Conservation (phyloP, 306 rosid species). For the Rosa multiflora region DNA sequence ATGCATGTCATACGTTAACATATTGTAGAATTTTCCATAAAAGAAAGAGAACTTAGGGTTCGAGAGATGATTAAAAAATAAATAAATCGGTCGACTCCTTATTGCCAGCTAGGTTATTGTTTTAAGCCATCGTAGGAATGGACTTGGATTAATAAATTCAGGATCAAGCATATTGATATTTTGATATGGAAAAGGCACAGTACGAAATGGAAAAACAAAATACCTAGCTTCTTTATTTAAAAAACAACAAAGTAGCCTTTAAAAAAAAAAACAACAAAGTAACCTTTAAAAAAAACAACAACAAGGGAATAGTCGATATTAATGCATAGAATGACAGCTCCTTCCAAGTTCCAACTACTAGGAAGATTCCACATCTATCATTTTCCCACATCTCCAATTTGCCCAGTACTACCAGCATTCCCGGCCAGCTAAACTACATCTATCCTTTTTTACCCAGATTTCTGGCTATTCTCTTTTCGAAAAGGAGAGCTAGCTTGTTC, state of each 20-base stretch:
- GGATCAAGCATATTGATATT: not conserved
- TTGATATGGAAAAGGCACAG: not conserved
- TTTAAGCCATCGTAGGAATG: too few species aligned
- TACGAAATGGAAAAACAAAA: not conserved
- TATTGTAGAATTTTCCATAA: too few species aligned
- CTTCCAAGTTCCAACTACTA: conserved; percentile 7
- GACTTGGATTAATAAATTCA: too few species aligned
- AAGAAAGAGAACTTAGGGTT: too few species aligned
- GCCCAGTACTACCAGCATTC: not conserved
- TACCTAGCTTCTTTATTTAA: not conserved
- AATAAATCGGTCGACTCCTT: too few species aligned
- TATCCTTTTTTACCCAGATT: not conserved
- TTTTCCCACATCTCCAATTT: conserved; percentile 4
- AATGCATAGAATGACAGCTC: not conserved
- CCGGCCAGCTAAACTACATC: not conserved
- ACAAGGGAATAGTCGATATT: not conserved
- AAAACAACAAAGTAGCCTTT: not conserved
- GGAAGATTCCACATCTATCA: conserved; percentile 24
- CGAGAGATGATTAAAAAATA: too few species aligned
- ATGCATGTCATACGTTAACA: too few species aligned
- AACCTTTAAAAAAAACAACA: not conserved
- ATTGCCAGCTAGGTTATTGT: too few species aligned
- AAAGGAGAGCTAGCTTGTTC: not conserved
- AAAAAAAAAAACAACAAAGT: not conserved
- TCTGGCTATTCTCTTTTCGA: not conserved